These are phyloP conservation scores for Lentinula detonsa DNA, from an alignment of 768 basidiomycete species.

Conservation along the genomic window DNA sequence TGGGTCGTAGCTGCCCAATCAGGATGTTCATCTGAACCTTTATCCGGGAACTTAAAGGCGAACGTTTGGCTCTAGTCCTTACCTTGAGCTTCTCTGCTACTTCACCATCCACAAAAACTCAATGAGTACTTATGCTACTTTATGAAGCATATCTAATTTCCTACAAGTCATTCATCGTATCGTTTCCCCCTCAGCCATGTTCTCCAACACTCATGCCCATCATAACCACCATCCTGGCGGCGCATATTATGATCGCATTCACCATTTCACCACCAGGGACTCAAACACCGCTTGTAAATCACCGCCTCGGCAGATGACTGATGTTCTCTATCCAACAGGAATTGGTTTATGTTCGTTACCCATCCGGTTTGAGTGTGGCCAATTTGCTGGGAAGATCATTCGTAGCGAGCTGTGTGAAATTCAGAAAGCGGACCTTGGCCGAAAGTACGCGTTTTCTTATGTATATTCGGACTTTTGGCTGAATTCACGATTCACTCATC, in stretches of 20 bases:
- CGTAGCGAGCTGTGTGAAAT: constrained; percentile 51
- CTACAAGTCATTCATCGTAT: neutral
- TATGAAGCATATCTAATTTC: neutral
- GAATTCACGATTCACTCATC: constrained; percentile 10
- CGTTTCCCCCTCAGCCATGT: neutral
- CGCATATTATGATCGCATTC: neutral
- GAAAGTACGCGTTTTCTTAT: constrained; percentile 39
- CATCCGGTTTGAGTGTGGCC: constrained; percentile 52
- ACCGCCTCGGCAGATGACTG: constrained; percentile 2
- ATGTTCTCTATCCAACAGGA: neutral
- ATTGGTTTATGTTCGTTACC: constrained; percentile 36
- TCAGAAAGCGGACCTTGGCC: constrained; percentile 61
- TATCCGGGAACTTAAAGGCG: neutral
- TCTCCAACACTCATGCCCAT: neutral
- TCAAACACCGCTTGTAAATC: neutral
- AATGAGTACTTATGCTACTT: neutral
- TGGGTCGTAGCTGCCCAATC: neutral
- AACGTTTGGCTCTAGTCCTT: neutral
- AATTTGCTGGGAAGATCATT: constrained; percentile 53
- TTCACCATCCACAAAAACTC: neutral
- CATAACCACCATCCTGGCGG: constrained; percentile 2
- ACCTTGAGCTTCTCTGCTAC: neutral
- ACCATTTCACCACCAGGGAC: neutral
- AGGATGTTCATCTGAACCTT: neutral
- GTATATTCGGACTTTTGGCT: neutral